phyloP scores from a whole-genome alignment of 1,284 basidiomycete species.

The Pyrrhoderma lamaoense region DNA sequence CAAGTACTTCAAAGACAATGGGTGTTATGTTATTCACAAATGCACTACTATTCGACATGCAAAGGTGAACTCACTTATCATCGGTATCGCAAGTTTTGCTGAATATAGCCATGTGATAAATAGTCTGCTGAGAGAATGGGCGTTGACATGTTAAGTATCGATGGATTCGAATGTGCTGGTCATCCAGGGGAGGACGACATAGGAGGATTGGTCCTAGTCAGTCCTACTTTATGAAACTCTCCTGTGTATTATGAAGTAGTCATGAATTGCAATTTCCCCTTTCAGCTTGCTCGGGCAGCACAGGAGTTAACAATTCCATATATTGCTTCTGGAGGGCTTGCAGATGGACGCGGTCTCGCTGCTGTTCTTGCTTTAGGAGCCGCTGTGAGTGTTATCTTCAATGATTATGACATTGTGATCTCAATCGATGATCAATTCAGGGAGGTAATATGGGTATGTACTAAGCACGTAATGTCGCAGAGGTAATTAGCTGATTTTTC shows the following conservation, averaged over 20 bases:
- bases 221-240: constrained; percentile 19
- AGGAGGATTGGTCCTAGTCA: constrained; percentile 80
- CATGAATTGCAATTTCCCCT: background rate
- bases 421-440: background rate
- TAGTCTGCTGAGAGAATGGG: constrained; percentile 73
- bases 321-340: constrained; percentile 85
- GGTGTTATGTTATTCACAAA: constrained; percentile 83
- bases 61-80: constrained; percentile 40
- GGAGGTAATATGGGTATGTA: constrained; percentile 1
- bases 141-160: constrained; percentile 82
- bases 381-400: constrained; percentile 42
- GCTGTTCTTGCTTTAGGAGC: constrained; percentile 81
- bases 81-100: background rate
- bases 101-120: background rate
- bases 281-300: constrained; percentile 78
- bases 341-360: constrained; percentile 76
- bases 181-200: constrained; percentile 96
- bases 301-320: constrained; percentile 82
- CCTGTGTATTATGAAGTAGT: background rate
- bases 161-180: constrained; percentile 89
- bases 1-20: constrained; percentile 71
- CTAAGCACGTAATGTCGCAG: background rate
- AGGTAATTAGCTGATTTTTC: no score
- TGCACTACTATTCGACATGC: constrained; percentile 87
- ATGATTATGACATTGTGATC: constrained; percentile 49